These are phyloP conservation scores for Tuber aestivum DNA, from an alignment of 495 filamentous ascomycete species.

Conservation along the genomic window DNA sequence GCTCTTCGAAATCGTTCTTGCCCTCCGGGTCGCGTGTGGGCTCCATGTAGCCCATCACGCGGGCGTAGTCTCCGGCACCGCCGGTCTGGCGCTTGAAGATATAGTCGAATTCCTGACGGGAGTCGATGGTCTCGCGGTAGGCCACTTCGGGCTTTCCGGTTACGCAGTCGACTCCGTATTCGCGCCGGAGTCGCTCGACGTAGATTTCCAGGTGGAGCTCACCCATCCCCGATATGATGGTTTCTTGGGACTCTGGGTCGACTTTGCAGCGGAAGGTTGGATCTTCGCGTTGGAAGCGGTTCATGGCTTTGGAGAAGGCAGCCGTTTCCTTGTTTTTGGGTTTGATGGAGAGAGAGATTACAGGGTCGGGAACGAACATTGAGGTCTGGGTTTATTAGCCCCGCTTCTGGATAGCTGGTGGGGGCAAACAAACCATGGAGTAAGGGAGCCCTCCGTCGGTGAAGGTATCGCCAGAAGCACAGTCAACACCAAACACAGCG, in stretches of 20 bases:
- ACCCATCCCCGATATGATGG: constrained; percentile 98
- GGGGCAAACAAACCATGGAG: constrained; percentile 56
- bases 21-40: constrained; percentile 62
- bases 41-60: constrained; percentile 89
- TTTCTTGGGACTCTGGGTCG: constrained; percentile 84
- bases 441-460: constrained; percentile 91
- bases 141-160: constrained; percentile 97
- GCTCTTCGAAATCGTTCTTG: constrained; percentile 76
- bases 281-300: constrained; percentile 97
- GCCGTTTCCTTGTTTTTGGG: constrained; percentile 89
- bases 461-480: constrained; percentile 96
- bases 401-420: background rate
- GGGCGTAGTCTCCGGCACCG: constrained; percentile 91
- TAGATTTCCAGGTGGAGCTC: constrained; percentile 97
- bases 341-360: constrained; percentile 95
- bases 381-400: constrained; percentile 51
- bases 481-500: constrained; percentile 97
- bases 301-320: constrained; percentile 98
- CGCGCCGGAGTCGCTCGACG: constrained; percentile 93
- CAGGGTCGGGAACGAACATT: constrained; percentile 98
- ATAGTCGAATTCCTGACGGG: constrained; percentile 77
- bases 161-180: constrained; percentile 90
- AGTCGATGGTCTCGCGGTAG: constrained; percentile 88
- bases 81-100: constrained; percentile 94
- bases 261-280: constrained; percentile 94